phyloP scores from a whole-genome alignment of 176 grass and related monocot genomes.

The Oryza glaberrima region DNA sequence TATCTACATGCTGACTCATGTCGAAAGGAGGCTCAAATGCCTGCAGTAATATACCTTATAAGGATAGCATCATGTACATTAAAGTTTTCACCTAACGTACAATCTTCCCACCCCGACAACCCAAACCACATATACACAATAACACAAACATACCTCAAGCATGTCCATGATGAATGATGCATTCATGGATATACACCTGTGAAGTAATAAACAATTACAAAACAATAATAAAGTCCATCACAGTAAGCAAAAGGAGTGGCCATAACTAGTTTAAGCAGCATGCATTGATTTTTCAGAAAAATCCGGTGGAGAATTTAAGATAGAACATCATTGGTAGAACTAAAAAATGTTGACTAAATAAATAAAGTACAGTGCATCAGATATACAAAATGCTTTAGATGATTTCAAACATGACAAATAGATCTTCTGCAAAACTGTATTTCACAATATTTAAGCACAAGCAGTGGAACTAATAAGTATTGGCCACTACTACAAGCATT shows the following conservation, averaged over 20 bases:
- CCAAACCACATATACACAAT: not conserved
- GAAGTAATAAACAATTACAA: slow-evolving; percentile 50
- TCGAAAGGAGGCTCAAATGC: slow-evolving; percentile 96
- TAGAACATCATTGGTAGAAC: not conserved
- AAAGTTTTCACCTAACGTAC: slow-evolving; percentile 33
- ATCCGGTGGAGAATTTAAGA: not conserved
- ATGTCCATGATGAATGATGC: slow-evolving; percentile 91
- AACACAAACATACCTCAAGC: slow-evolving; percentile 78
- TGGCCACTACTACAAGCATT: slow-evolving; percentile 3
- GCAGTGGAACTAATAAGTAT: slow-evolving; percentile 8
- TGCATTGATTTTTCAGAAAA: slow-evolving; percentile 3
- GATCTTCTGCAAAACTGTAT: not conserved
- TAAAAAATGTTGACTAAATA: slow-evolving; percentile 8
- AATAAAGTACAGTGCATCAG: slow-evolving; percentile 11
- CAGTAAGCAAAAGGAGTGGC: slow-evolving; percentile 25
- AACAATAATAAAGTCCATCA: slow-evolving; percentile 42
- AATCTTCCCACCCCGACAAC: not conserved
- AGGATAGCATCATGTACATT: slow-evolving; percentile 13
- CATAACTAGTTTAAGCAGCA: slow-evolving; percentile 5
- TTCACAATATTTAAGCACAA: slow-evolving; percentile 6
- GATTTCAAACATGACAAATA: not conserved
- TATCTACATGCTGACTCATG: slow-evolving; percentile 77
- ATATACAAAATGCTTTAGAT: not conserved
- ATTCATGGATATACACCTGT: slow-evolving; percentile 96
- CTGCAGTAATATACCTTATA: slow-evolving; percentile 54